Base-by-base conservation (phyloP, 345 rosid species). In the Citrus inodora region DNA sequence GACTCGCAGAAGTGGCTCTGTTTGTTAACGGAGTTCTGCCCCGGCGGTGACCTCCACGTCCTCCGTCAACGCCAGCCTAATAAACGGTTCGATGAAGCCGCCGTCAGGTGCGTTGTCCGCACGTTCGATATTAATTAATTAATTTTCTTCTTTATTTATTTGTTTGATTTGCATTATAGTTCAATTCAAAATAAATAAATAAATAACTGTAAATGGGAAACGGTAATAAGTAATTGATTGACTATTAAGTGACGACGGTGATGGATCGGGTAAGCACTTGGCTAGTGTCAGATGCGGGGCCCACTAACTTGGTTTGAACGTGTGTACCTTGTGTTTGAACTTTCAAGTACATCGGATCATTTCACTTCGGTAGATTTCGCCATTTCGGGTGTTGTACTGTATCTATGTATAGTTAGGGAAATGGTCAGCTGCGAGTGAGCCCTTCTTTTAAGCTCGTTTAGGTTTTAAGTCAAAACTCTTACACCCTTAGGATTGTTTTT, bases 31-130 rank as follows among this genome's bases (percentile, higher is more conserved):
- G 97, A 95, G 92, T 93, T 95, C 80, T 93, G 99, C 70, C 88
- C 93, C 79, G 96, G 98, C 81, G 99, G 98, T n/a, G 99, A 95
- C 87, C 98, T 95, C 74, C 98, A 95, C 74, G 94, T 95, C 72
- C 97, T 95, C 88, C 94, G 98, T 60, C 98, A 93, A 76, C 92
- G 91, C 73, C 98, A 91, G 79, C 85, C 90, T 9, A 75, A 71
- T 77, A 93, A 90, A 82, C 96, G 96, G 16, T 93, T 95, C 80
- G 90, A 89, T 53, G 96, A 92, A 83, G 80, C 93, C 81, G 93
- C 98, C 88, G 92, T 95, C 84, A 92, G 98, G 97, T 93, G 80
- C 81, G 82, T 79, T 5, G 58, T 53, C 6, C 32, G 24, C 73
- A 69, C 75, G 46, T 82, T 83, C 85, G 79, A 77, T 67, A 75